These are phyloP conservation scores for Cydonia oblonga DNA, from an alignment of 331 rosid genomes.

Conservation along the genomic window DNA sequence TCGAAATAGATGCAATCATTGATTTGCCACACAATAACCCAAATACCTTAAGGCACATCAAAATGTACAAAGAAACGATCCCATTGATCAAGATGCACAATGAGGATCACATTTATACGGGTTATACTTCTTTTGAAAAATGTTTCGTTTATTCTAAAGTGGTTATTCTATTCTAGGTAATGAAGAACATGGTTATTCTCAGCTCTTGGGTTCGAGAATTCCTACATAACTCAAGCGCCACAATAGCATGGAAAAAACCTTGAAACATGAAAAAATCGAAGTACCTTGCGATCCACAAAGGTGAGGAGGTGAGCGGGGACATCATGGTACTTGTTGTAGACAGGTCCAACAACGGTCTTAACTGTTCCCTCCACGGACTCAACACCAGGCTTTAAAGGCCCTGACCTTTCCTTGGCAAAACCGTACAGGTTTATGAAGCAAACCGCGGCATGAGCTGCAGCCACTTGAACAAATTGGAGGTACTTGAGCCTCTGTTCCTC, in stretches of 20 bases:
- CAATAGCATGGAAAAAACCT: not conserved
- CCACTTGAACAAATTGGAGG: conserved; percentile 61
- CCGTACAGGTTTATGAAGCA: conserved; percentile 41
- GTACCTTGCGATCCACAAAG: conserved; percentile 77
- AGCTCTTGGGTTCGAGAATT: not conserved
- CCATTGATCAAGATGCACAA: not conserved
- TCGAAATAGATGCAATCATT: not conserved
- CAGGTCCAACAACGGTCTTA: conserved; percentile 62
- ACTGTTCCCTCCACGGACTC: conserved; percentile 75
- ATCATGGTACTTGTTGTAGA: conserved; percentile 47
- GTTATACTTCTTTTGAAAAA: no score
- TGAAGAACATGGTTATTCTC: not conserved
- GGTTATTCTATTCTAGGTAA: no score
- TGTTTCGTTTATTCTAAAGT: not conserved
- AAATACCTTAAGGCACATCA: not conserved
- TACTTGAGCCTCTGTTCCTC: conserved; percentile 47
- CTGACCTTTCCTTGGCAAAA: conserved; percentile 62
- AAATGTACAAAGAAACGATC: not conserved
- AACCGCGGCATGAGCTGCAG: conserved; percentile 33
- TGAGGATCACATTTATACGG: not conserved
- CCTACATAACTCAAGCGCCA: not conserved
- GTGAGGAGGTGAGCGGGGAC: conserved; percentile 51
- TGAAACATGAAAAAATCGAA: no score
- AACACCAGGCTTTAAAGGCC: conserved; percentile 76
- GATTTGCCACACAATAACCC: not conserved